Base-by-base conservation (phyloP, 495 filamentous ascomycete genomes). In the Aspergillus egyptiacus region DNA sequence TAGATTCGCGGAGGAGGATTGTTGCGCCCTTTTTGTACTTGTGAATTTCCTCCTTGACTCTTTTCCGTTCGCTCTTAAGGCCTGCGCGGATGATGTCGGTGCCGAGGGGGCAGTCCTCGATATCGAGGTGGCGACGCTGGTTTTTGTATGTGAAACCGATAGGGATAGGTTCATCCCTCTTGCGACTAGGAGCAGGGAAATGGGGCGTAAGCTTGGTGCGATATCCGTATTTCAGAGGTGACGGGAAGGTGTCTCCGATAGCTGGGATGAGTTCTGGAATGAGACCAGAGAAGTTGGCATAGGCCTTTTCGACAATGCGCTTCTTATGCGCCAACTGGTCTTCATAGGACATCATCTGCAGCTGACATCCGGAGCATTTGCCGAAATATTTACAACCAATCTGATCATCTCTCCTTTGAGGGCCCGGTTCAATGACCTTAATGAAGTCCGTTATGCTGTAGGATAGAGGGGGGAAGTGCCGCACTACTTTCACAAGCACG, bases 171-270 rank as follows among this genome's bases (percentile, higher is more conserved):
- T 66, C 57, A 18, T 63, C 60, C 23, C 63, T 63, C 23, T 62
- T 74, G 54, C 62, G 60, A 58, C 64, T 74, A 2, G 87, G 87
- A 0, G 76, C 83, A 59, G 93, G 83, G 55, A 96, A 98, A 65
- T 98, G 93, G 1, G 93, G 93, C 5, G 93, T 97, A 28, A 98
- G 74, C 64, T 98, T 98, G 10, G 93, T 98, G 28, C 93, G 83
- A 68, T 98, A 98, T 41, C 83, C 82, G 68, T 95, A 97, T 64
- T 95, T 80, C 52, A 95, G 64, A 1, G 93, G 93, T 20, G 85
- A 91, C 23, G 86, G 87, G 58, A 95, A 90, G 18, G 93, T 97
- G 33, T 93, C 85, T 23, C 74, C 77, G 53, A 97, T 75, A 2
- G 73, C 60, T 22, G 94, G 93, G 2, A 97, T 71, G 20, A 87